Percentiles rank a stretch among this genome's conserved stretches.
Conservation (phyloP, 2,329 filamentous ascomycete genomes). For the Monilinia aucupariae region DNA sequence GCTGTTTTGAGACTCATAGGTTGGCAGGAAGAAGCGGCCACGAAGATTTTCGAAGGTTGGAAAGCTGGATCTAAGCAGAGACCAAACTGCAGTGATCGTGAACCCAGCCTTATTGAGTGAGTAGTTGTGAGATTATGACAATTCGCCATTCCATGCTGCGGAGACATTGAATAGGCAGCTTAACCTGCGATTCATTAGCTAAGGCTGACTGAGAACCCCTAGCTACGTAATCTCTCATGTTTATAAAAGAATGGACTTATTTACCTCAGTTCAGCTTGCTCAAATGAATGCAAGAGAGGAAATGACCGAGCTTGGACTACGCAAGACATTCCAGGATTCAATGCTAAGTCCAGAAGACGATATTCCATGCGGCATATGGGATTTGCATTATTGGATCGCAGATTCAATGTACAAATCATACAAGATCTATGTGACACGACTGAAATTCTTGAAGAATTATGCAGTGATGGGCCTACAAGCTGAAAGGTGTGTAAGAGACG, state of each 20-base stretch:
- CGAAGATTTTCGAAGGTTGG: background rate
- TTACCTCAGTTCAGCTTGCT: background rate
- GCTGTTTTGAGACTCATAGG: background rate
- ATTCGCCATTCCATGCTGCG: background rate
- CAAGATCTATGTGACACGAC: background rate
- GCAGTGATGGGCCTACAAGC: background rate
- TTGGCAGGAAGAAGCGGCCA: background rate
- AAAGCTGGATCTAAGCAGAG: background rate
- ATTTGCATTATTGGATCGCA: background rate
- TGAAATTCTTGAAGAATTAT: background rate
- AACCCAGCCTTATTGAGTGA: slow-evolving; percentile 2
- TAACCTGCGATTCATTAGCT: no score
- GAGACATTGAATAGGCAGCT: background rate
- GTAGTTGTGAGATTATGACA: background rate
- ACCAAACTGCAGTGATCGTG: background rate
- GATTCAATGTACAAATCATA: background rate
- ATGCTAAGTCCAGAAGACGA: background rate
- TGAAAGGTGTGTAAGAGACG: background rate
- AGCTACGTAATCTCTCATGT: background rate
- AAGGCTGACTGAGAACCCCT: background rate
- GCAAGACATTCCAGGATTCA: background rate
- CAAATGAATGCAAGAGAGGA: background rate
- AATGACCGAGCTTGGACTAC: background rate
- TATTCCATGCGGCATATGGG: background rate
- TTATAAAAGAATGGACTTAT: background rate